Base-by-base conservation (phyloP, 2,329 filamentous ascomycete genomes). In the Diatrype stigma region DNA sequence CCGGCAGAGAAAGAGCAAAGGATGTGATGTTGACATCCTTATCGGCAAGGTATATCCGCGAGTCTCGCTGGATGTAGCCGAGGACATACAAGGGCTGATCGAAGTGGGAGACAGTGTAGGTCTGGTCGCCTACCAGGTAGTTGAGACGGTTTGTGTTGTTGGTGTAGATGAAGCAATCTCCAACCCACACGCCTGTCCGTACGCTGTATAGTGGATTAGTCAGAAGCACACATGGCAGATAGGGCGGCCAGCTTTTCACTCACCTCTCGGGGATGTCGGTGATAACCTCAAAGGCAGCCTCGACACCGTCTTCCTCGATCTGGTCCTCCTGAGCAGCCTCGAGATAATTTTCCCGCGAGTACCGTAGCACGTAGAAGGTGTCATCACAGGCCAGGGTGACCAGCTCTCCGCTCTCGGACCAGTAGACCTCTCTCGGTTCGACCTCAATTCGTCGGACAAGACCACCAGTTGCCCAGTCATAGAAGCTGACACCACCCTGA, bases 121-220 rank as follows among this genome's bases (percentile, higher is more conserved):
- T 96, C 74, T 97, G 92, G 72, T 97, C 94, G 58, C 94, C 94
- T 14, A 99, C 93, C 21, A 99, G 84, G 74, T 97, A 97, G 77
- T 97, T 97, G 53, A 99, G 79, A 55, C 94, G 89, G 78, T 97
- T 96, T 10, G 92, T 96, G 69, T 82, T 89, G 78, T 96, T 97
- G 50, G 94, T 96, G 80, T 97, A 99, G 69, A 97, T 92, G 79
- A 99, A 96, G 76, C 93, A 96, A 74, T 99, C 94, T 56, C 94
- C 94, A 51, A 99, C 89, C 94, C 94, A 99, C 74, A 96, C 89
- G 61, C 93, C 94, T 19, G 93, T 96, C 58, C 90, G 88, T 47
- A 97, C 91, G 57, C 86, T 90, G 55, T 49, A 44, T 32, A 52
- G 51, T 61, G 63, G 61, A 63, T 62, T 68, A 63, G 59, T 48